Base-by-base conservation (phyloP, 148 eudicot species). In the Spergularia bocconei region DNA sequence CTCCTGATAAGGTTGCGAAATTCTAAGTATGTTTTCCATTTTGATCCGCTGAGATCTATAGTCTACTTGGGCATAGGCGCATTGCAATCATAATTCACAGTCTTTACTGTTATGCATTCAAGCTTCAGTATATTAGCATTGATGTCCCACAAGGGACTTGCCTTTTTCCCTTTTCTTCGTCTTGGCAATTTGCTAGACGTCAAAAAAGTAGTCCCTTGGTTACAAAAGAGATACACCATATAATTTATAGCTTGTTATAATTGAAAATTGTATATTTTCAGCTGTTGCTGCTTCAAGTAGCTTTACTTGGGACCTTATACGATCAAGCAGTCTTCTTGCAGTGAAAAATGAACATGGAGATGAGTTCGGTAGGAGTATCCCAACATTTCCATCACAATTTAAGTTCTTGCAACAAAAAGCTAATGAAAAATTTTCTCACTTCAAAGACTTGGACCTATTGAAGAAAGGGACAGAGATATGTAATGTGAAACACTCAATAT, bases 221-320 rank as follows among this genome's bases (percentile, higher is more conserved):
- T 44, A 44, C 10, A 0, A 44, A 44, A 6, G 48, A 44, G 10
- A 44, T 44, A 9, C 8, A 29, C 36, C 25, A 2, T 2, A 19
- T 47, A 29, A 50, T 29, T 51, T 33, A 4, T 29, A 25, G 51
- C 59, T 67, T 17, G 17, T 66, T 70, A n/a, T 65, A 41, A 67
- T 20, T 74, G 39, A 61, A 16, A 67, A 67, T 7, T 70, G 11
- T 70, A 17, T 63, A 15, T 80, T 55, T 65, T 36, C 84, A 87
- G 95, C 82, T 77, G 73, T 90, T 61, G 62, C 77, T 78, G 88
- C 83, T 50, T 76, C 91, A 66, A 80, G 77, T 69, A 81, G 75
- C 77, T 74, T 82, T 79, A 84, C 85, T 74, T 65, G 84, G 80
- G 90, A 80, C 63, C 58, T 84, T 39, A 77, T 87, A 62, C 84